Conservation (phyloP, 148 eudicot genomes). For the Rhododendron simsii region DNA sequence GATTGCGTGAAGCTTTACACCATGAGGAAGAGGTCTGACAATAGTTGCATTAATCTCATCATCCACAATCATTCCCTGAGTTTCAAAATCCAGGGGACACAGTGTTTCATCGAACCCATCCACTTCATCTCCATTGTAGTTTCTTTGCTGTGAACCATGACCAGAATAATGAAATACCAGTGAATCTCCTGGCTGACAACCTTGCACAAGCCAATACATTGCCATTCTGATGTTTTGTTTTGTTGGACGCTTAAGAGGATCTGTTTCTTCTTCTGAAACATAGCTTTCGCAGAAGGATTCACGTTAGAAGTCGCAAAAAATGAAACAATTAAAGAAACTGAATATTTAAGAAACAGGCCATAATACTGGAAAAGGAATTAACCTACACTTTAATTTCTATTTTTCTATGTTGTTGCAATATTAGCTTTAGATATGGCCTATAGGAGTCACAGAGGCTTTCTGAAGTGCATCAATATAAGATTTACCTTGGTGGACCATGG, state of each 20-base stretch:
- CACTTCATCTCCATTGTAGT: slow-evolving; percentile 51
- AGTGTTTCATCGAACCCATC: slow-evolving; percentile 59
- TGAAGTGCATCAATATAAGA: neutral
- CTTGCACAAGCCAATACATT: slow-evolving; percentile 52
- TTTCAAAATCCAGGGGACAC: slow-evolving; percentile 49
- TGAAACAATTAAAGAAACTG: neutral
- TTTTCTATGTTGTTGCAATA: neutral
- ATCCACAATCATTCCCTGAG: slow-evolving; percentile 57
- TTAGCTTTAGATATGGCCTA: neutral
- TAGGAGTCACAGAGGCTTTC: neutral
- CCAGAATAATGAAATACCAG: slow-evolving; percentile 52
- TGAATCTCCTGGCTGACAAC: slow-evolving; percentile 54
- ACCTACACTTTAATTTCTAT: neutral
- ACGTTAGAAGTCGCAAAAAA: slow-evolving; percentile 2
- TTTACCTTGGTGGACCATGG: neutral
- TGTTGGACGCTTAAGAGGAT: slow-evolving; percentile 41
- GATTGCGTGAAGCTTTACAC: slow-evolving; percentile 55
- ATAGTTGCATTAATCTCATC: slow-evolving; percentile 50
- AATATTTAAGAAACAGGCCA: neutral
- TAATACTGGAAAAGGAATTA: neutral
- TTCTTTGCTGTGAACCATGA: slow-evolving; percentile 56
- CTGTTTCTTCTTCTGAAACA: slow-evolving; percentile 47
- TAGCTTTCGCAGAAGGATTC: slow-evolving; percentile 15
- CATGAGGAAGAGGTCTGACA: slow-evolving; percentile 44
- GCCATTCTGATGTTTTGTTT: slow-evolving; percentile 54